Percentiles rank a stretch among this genome's conserved stretches.
Conservation (phyloP, 1,284 basidiomycete species). For the Bjerkandera adusta region DNA sequence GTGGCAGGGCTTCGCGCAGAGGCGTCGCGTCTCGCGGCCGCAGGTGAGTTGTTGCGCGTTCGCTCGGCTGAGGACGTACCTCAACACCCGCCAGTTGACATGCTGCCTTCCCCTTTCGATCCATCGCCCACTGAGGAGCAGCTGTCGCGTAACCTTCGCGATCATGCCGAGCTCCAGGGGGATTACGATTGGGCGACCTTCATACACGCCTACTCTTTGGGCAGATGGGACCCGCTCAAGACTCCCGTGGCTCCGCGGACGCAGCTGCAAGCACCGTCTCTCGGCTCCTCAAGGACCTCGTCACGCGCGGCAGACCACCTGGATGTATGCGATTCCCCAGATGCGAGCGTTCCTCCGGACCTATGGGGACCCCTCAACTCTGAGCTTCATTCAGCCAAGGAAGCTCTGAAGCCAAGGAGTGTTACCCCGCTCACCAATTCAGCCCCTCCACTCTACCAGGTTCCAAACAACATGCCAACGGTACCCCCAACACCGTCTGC, state of each 20-base stretch:
- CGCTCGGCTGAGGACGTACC: not conserved
- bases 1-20: constrained; percentile 29
- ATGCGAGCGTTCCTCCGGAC: not conserved
- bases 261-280: constrained; percentile 25
- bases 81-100: constrained; percentile 18
- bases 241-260: constrained; percentile 65
- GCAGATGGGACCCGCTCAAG: constrained; percentile 79
- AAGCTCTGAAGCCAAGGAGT: not conserved
- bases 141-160: constrained; percentile 21
- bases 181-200: constrained; percentile 78
- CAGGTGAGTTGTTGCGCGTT: constrained; percentile 21
- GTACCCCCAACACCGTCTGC: constrained; percentile 1
- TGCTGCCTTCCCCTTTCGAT: constrained; percentile 30
- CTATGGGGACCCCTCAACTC: constrained; percentile 5
- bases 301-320: constrained; percentile 5
- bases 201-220: constrained; percentile 70
- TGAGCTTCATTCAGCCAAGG: not conserved
- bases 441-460: constrained; percentile 16
- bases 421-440: constrained; percentile 10
- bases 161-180: constrained; percentile 25
- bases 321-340: constrained; percentile 24
- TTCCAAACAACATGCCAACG: constrained; percentile 9
- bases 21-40: constrained; percentile 26
- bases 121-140: constrained; percentile 27
- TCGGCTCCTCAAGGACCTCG: constrained; percentile 13